Evolutionary conservation across 805 yeast genomes (phyloP).

Genomic region (Cyberlindnera saturnus): DNA sequence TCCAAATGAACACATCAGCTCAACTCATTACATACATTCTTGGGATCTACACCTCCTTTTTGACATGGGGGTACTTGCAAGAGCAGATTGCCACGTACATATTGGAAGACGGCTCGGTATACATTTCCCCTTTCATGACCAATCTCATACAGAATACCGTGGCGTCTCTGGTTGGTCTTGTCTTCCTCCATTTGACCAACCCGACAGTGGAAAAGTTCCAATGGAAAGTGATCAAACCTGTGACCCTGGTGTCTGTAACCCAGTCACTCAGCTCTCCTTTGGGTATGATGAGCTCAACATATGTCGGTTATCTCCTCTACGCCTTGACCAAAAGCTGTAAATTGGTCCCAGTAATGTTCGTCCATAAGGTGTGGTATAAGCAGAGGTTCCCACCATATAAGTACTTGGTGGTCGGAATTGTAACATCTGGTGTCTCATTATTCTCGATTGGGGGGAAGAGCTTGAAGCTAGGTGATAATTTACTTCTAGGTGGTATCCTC

Average conservation of each 20-base stretch:
- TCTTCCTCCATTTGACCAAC: conserved; percentile 23
- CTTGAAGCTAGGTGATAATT: conserved; percentile 16
- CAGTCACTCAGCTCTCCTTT: conserved; percentile 81
- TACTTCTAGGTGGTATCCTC: conserved; percentile 50
- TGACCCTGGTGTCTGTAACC: conserved; percentile 31
- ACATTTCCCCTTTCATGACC: conserved; percentile 75
- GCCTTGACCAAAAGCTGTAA: conserved; percentile 91
- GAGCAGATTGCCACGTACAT: conserved; percentile 78
- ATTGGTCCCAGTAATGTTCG: conserved; percentile 87
- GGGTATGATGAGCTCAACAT: conserved; percentile 69
- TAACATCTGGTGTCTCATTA: conserved; percentile 75
- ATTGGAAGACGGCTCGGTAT: conserved; percentile 55
- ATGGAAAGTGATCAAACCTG: conserved; percentile 15
- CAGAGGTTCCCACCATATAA: conserved; percentile 70
- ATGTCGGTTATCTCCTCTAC: conserved; percentile 81
- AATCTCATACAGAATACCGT: conserved; percentile 68
- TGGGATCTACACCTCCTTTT: conserved; percentile 82
- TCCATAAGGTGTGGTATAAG: conserved; percentile 67
- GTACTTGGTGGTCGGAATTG: conserved; percentile 68
- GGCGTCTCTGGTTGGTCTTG: conserved; percentile 63
- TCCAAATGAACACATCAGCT: background rate
- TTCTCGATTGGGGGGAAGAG: conserved; percentile 55
- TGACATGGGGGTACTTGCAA: conserved; percentile 89
- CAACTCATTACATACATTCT: conserved; percentile 25
- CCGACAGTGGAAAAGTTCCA: conserved; percentile 2